Evolutionary conservation across 2,329 filamentous ascomycete species (phyloP), one percentile per base, ranked within the genome.

Genomic region (Verticillium albo-atrum): DNA sequence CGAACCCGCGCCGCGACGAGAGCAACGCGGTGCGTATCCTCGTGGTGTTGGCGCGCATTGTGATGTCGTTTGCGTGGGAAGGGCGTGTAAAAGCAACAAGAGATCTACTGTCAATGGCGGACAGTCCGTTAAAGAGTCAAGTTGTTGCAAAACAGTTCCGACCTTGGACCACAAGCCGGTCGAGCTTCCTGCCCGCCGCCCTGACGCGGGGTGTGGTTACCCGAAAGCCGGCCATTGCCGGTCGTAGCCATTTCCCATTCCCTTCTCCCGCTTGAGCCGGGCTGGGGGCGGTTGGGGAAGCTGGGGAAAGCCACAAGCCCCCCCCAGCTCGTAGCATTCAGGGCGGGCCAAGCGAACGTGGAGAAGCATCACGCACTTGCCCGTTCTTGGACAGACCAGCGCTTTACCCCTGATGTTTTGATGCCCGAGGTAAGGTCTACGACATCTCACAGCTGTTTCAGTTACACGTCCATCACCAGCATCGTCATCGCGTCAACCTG

Each of bases 1-100:
- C 79, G 67, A 86, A 86, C n/a, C 72, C 72, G 57, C 83, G 77
- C 61, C 73, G 74, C 63, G 77, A 77, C 60, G 70, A 67, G 42
- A 71, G 62, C 37, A 71, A 63, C 23, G 70, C 60, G 59, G 63
- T 68, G 61, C 70, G 66, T 56, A 67, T 14, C 15, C 34, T 56
- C 14, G 25, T 30, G 9, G 55, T 50, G n/a, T 23, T 50, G 10
- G 55, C 25, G 25, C 35, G 34, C 55, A 56, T 55, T 55, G 54
- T 20, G 55, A 3, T 47, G 20, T 37, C 34, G 14, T 37, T 15
- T 12, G 34, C 15, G 34, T 2, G 34, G 5, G 17, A 5, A 15
- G 34, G 17, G 17, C 14, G 17, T 17, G 34, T 3, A 15, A 15
- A 6, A 37, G 34, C 14, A n/a, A 17, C 34, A 37, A 15, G 30